These are phyloP conservation scores for Obelidium mucronatum DNA, from an alignment of 192 early-diverging fungal genomes.

Conservation along the genomic window DNA sequence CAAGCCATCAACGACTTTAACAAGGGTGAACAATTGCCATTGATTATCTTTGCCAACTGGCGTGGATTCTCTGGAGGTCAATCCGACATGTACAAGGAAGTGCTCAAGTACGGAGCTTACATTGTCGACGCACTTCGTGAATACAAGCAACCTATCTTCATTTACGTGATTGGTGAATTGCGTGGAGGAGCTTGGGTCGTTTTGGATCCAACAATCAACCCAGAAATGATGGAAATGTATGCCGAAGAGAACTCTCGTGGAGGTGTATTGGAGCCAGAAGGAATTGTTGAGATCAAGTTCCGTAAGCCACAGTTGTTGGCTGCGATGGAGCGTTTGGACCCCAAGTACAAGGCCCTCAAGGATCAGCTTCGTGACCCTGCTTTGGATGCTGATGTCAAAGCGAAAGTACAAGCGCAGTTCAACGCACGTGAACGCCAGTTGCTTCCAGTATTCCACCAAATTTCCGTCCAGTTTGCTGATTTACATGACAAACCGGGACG, in stretches of 20 bases:
- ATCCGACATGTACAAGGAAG: conserved; percentile 98
- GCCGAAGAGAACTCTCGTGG: conserved; percentile 89
- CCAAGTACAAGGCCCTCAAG: conserved; percentile 78
- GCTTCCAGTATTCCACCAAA: conserved; percentile 91
- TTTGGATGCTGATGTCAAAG: conserved; percentile 65
- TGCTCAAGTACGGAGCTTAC: conserved; percentile 95
- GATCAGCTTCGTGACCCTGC: conserved; percentile 48
- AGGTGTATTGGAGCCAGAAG: conserved; percentile 96
- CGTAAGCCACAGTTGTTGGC: conserved; percentile 89
- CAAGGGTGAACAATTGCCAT: conserved; percentile 96
- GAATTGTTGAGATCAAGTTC: conserved; percentile 99
- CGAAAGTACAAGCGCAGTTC: conserved; percentile 72
- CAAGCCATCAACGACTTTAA: conserved; percentile 99
- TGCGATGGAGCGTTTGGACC: conserved; percentile 93
- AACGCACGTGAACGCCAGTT: conserved; percentile 87
- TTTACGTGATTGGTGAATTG: conserved; percentile 96
- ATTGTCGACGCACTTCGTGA: conserved; percentile 96
- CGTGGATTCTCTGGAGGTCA: conserved; percentile 99
- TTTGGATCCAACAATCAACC: conserved; percentile 95
- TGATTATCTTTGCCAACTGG: conserved; percentile 99
- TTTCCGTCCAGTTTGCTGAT: conserved; percentile 96
- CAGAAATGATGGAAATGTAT: conserved; percentile 99
- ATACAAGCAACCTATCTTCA: conserved; percentile 97
- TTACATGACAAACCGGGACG: conserved; percentile 95
- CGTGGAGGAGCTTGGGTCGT: conserved; percentile 99